Percentiles rank a stretch among this genome's conserved stretches.
These are phyloP conservation scores for Pythium chondricola DNA, from an alignment of 352 stramenopile species.

Conservation along the genomic window DNA sequence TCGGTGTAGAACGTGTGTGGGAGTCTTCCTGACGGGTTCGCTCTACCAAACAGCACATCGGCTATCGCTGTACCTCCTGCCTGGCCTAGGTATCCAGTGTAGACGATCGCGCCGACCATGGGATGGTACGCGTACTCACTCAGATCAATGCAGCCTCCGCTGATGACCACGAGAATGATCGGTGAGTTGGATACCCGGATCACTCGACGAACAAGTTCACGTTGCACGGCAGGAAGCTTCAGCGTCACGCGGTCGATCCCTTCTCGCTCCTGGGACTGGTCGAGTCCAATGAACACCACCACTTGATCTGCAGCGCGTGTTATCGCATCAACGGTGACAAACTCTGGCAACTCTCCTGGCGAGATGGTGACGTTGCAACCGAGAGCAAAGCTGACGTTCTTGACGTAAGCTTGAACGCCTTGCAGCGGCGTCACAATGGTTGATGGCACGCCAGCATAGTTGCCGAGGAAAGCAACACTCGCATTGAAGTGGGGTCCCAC, in stretches of 20 bases:
- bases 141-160: slow-evolving; percentile 74
- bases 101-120: slow-evolving; percentile 65
- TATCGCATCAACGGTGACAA: slow-evolving; percentile 41
- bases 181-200: slow-evolving; percentile 34
- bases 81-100: slow-evolving; percentile 64
- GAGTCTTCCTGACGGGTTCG: slow-evolving; percentile 61
- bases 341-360: slow-evolving; percentile 25
- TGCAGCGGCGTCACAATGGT: slow-evolving; percentile 58
- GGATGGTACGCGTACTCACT: slow-evolving; percentile 46
- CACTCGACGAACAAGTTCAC: slow-evolving; percentile 48
- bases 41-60: slow-evolving; percentile 67
- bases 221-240: slow-evolving; percentile 55
- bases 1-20: slow-evolving; percentile 67
- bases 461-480: slow-evolving; percentile 49
- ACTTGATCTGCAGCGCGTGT: slow-evolving; percentile 30
- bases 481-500: slow-evolving; percentile 77
- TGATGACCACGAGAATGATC: slow-evolving; percentile 75
- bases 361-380: slow-evolving; percentile 54
- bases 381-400: slow-evolving; percentile 30
- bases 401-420: slow-evolving; percentile 25
- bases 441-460: slow-evolving; percentile 63
- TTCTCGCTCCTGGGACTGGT: slow-evolving; percentile 61
- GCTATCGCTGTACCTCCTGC: slow-evolving; percentile 58
- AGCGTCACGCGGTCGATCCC: slow-evolving; percentile 59
- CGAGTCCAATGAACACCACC: slow-evolving; percentile 61